These are phyloP conservation scores for Penicillium sp. DNA, from an alignment of 2,329 filamentous ascomycete species.

Conservation along the genomic window DNA sequence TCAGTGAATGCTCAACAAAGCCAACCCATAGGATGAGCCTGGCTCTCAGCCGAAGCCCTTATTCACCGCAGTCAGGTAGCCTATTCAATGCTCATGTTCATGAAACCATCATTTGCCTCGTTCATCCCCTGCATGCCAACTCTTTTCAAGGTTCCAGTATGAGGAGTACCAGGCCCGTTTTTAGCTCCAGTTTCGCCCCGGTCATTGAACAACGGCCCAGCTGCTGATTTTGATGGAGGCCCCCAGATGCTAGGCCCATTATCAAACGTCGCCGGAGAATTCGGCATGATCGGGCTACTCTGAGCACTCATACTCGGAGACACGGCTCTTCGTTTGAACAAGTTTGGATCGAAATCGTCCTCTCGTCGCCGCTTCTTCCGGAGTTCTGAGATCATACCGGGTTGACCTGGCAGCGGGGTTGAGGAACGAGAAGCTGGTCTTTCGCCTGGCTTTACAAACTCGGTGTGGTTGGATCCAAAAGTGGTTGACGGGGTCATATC, in stretches of 20 bases:
- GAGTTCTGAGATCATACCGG: slow-evolving; percentile 71
- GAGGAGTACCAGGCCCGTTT: slow-evolving; percentile 57
- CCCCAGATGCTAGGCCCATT: slow-evolving; percentile 66
- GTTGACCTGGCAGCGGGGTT: slow-evolving; percentile 46
- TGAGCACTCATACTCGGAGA: slow-evolving; percentile 90
- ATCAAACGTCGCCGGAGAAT: slow-evolving; percentile 80
- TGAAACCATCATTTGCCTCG: slow-evolving; percentile 91
- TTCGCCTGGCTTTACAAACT: slow-evolving; percentile 40
- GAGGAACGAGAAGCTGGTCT: slow-evolving; percentile 43
- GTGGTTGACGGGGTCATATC: slow-evolving; percentile 46
- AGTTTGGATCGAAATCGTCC: slow-evolving; percentile 85
- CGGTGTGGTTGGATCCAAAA: slow-evolving; percentile 30
- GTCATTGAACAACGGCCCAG: slow-evolving; percentile 54
- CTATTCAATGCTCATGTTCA: slow-evolving; percentile 96
- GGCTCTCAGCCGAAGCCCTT: slow-evolving; percentile 13
- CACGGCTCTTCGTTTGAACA: slow-evolving; percentile 89
- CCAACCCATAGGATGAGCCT: slow-evolving; percentile 12
- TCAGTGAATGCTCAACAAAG: not conserved
- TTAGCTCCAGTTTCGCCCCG: slow-evolving; percentile 57
- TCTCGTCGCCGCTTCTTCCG: slow-evolving; percentile 83
- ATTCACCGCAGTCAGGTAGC: not conserved
- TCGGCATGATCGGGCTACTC: slow-evolving; percentile 80
- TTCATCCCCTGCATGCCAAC: slow-evolving; percentile 91
- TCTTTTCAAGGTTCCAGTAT: slow-evolving; percentile 54
- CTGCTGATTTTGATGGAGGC: slow-evolving; percentile 67